Percentiles rank a stretch among this genome's conserved stretches.
These are phyloP conservation scores for Neurospora sp. DNA, from an alignment of 2,329 filamentous ascomycete species.

Conservation along the genomic window DNA sequence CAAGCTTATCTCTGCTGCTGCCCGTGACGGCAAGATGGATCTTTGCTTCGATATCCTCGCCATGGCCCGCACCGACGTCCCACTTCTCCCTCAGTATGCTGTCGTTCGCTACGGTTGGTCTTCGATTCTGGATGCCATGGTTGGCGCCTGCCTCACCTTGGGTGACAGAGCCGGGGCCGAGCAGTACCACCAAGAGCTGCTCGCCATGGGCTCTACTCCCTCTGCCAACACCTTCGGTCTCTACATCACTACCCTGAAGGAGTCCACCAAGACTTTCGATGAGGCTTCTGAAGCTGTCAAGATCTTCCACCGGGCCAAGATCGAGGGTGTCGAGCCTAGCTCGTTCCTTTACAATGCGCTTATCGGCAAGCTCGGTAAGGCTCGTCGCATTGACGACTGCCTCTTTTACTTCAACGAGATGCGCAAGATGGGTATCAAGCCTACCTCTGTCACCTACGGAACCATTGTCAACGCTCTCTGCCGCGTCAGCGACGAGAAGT, in stretches of 20 bases:
- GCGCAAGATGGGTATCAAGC: constrained; percentile 83
- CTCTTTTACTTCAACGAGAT: constrained; percentile 98
- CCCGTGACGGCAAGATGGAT: constrained; percentile 72
- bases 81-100: constrained; percentile 71
- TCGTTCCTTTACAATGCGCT: constrained; percentile 97
- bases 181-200: constrained; percentile 82
- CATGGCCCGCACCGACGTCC: constrained; percentile 84
- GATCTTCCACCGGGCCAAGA: constrained; percentile 89
- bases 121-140: constrained; percentile 92
- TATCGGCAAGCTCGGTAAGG: constrained; percentile 97
- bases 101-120: constrained; percentile 93
- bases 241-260: constrained; percentile 98
- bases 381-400: constrained; percentile 93
- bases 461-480: constrained; percentile 97
- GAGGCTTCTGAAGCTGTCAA: constrained; percentile 94
- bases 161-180: constrained; percentile 73
- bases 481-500: constrained; percentile 94
- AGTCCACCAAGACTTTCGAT: constrained; percentile 94
- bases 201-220: constrained; percentile 81
- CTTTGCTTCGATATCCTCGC: constrained; percentile 77
- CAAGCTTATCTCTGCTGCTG: constrained; percentile 84
- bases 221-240: constrained; percentile 96
- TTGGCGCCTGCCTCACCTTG: constrained; percentile 77
- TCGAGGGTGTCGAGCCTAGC: constrained; percentile 88
- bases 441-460: constrained; percentile 94